These are phyloP conservation scores for Aspergillus fumigatiaffinis DNA, from an alignment of 2,329 filamentous ascomycete species.

Conservation along the genomic window DNA sequence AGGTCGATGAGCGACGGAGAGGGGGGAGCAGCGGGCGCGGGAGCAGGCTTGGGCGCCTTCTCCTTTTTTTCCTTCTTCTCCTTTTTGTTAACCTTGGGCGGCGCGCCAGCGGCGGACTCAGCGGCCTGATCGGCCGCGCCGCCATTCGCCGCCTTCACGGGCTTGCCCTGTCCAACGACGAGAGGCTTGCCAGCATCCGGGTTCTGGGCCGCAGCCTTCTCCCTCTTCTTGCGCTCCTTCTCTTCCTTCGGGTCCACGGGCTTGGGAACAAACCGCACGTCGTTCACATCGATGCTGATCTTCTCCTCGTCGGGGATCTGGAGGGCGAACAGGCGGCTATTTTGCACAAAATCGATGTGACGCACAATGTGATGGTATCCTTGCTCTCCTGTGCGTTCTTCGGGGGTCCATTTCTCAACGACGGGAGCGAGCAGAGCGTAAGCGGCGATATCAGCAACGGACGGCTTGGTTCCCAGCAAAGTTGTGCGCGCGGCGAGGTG, in stretches of 20 bases:
- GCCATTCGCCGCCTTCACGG: constrained; percentile 43
- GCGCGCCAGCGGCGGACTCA: constrained; percentile 20
- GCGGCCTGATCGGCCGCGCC: constrained; percentile 51
- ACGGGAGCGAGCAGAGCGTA: constrained; percentile 74
- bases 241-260: constrained; percentile 88
- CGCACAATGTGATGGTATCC: constrained; percentile 89
- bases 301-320: constrained; percentile 69
- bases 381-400: constrained; percentile 84
- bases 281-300: constrained; percentile 71
- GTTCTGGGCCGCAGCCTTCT: constrained; percentile 59
- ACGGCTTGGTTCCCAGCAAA: constrained; percentile 83
- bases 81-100: constrained; percentile 47
- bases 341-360: constrained; percentile 91
- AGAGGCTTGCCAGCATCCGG: constrained; percentile 31
- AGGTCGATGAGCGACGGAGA: constrained; percentile 88
- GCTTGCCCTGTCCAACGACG: constrained; percentile 37
- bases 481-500: constrained; percentile 88
- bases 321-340: constrained; percentile 68
- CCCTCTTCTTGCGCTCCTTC: constrained; percentile 95
- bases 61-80: constrained; percentile 69
- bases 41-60: constrained; percentile 72
- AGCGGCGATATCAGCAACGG: constrained; percentile 77
- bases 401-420: constrained; percentile 73
- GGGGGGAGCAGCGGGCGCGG: constrained; percentile 67
- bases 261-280: constrained; percentile 82